phyloP scores from a whole-genome alignment of 306 rosid genomes.

The Inga laurina region DNA sequence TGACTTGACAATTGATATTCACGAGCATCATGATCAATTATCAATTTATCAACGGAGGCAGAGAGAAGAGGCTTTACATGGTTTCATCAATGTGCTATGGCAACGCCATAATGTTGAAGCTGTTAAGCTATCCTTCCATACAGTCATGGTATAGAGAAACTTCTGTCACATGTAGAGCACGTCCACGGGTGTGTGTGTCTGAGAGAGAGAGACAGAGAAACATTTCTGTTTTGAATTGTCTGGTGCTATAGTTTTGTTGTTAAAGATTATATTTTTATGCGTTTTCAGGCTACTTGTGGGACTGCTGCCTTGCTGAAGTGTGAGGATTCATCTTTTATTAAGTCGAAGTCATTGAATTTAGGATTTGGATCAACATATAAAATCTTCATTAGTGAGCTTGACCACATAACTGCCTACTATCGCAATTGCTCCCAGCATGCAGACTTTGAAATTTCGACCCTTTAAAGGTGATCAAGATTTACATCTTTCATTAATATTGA shows the following conservation, averaged over 20 bases:
- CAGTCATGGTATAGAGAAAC: conserved; percentile 3
- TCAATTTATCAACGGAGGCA: conserved; percentile 32
- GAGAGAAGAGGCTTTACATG: conserved; percentile 36
- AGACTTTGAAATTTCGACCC: conserved; percentile 37
- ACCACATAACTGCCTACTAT: conserved; percentile 48
- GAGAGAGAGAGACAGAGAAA: background rate
- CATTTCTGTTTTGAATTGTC: conserved; percentile 1
- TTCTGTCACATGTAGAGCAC: background rate
- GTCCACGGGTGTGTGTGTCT: background rate
- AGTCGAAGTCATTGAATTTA: conserved; percentile 37
- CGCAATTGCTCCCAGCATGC: conserved; percentile 41
- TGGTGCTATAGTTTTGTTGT: background rate
- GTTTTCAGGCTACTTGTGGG: conserved; percentile 45
- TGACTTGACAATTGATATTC: conserved; percentile 40
- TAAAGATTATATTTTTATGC: background rate
- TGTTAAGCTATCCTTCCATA: conserved; percentile 34
- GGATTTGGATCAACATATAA: conserved; percentile 42
- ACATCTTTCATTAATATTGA: conserved; percentile 9
- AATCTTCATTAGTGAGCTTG: conserved; percentile 41
- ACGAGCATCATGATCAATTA: conserved; percentile 33
- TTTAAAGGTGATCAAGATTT: conserved; percentile 38
- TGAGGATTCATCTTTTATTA: conserved; percentile 30
- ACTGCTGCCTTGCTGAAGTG: conserved; percentile 34
- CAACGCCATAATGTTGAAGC: conserved; percentile 36
- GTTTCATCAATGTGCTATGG: conserved; percentile 42